Percentiles rank a stretch among this genome's conserved stretches.
Evolutionary conservation across 345 rosid species (phyloP).

Genomic region (Turnera subulata): DNA sequence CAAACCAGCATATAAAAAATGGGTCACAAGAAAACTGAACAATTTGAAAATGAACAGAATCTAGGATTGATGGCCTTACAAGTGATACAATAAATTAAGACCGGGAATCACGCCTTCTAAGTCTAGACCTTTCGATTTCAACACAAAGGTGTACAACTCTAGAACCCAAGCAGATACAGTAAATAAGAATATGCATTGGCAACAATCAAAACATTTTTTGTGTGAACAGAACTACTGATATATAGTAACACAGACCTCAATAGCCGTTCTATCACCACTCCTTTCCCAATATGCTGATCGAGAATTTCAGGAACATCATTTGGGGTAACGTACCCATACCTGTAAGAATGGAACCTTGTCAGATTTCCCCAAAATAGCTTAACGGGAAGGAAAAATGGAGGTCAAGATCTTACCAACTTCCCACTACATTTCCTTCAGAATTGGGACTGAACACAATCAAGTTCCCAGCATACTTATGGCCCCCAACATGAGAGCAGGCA

Average conservation of each 20-base stretch:
- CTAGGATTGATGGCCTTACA: background rate
- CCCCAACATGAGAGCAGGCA: conserved; percentile 91
- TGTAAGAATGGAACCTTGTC: conserved; percentile 20
- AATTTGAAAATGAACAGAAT: background rate
- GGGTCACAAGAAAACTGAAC: background rate
- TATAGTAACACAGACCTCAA: conserved; percentile 51
- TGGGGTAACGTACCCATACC: conserved; percentile 98
- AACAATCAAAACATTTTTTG: too few species aligned
- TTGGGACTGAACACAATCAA: conserved; percentile 68
- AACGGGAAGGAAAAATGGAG: background rate
- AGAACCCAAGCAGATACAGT: background rate
- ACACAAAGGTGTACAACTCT: background rate
- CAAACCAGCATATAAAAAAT: background rate
- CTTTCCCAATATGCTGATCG: conserved; percentile 82
- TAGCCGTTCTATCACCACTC: conserved; percentile 61
- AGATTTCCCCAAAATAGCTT: background rate
- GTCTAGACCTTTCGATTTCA: too few species aligned
- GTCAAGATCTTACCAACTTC: conserved; percentile 63
- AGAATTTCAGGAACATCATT: conserved; percentile 79
- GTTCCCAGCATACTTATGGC: conserved; percentile 98
- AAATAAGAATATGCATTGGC: background rate
- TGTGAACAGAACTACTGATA: background rate
- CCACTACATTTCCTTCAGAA: conserved; percentile 52
- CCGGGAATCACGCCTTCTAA: too few species aligned
- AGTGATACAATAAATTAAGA: background rate